Evolutionary conservation across 371 early-diverging fungal genomes (phyloP).

Genomic region (Mucor saturninus): DNA sequence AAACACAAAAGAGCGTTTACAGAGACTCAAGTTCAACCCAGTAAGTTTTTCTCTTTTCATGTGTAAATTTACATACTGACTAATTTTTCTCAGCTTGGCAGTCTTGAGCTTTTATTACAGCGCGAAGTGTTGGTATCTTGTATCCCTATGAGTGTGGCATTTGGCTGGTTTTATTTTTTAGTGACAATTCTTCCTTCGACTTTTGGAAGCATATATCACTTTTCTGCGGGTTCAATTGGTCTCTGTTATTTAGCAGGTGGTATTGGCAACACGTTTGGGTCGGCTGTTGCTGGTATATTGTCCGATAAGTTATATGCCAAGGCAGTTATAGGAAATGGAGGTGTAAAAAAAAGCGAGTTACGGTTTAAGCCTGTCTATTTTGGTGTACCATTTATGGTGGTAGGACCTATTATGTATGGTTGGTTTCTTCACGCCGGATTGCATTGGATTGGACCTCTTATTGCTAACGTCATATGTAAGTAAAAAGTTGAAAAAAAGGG

Average conservation of each 20-base stretch:
- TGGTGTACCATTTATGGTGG: slow-evolving; percentile 29
- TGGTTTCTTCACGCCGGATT: slow-evolving; percentile 35
- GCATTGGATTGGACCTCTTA: slow-evolving; percentile 37
- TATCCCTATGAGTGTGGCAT: slow-evolving; percentile 43
- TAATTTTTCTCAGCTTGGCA: slow-evolving; percentile 26
- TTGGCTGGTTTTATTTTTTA: slow-evolving; percentile 34
- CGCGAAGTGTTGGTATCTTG: slow-evolving; percentile 28
- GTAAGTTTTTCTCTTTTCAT: slow-evolving; percentile 24
- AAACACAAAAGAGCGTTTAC: slow-evolving; percentile 14
- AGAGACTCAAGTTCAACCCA: slow-evolving; percentile 41
- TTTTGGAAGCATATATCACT: slow-evolving; percentile 40
- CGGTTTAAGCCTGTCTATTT: slow-evolving; percentile 34
- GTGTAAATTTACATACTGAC: too few species aligned
- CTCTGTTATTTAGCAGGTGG: slow-evolving; percentile 57
- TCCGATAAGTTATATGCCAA: slow-evolving; percentile 33
- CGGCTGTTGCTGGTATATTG: slow-evolving; percentile 43
- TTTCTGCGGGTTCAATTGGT: slow-evolving; percentile 54
- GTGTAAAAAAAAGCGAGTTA: slow-evolving; percentile 22
- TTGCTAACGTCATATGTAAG: slow-evolving; percentile 19
- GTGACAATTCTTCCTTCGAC: slow-evolving; percentile 52
- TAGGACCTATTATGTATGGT: slow-evolving; percentile 41
- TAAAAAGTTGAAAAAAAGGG: slow-evolving; percentile 13
- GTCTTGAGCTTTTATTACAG: slow-evolving; percentile 28
- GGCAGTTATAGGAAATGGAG: slow-evolving; percentile 23
- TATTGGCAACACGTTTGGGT: slow-evolving; percentile 53